A percentile compares a stretch with the other conserved stretches of the same genome.
Evolutionary conservation across 306 rosid genomes (phyloP).

Genomic region (Bauhinia variegata): DNA sequence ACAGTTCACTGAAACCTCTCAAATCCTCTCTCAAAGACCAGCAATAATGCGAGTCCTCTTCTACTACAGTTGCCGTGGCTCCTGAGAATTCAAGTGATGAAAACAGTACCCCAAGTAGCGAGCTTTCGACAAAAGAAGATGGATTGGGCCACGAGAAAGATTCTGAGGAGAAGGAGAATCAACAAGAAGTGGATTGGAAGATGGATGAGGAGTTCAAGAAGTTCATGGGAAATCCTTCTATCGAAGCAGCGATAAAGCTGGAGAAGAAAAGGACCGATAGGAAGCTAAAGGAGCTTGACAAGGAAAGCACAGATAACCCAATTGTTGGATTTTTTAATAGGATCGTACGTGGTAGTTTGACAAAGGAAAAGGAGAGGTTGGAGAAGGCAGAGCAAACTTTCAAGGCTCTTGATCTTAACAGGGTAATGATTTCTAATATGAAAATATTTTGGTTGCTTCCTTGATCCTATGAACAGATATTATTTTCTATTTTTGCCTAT

Average conservation of each 20-base stretch:
- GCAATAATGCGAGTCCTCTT: constrained; percentile 38
- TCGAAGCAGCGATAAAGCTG: constrained; percentile 92
- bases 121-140: constrained; percentile 25
- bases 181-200: constrained; percentile 81
- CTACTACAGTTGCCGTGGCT: constrained; percentile 44
- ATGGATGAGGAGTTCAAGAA: constrained; percentile 82
- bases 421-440: constrained; percentile 41
- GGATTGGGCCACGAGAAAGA: constrained; percentile 14
- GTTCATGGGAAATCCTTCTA: constrained; percentile 83
- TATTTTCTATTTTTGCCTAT: background rate
- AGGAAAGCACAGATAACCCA: constrained; percentile 60
- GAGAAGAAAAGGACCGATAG: constrained; percentile 89
- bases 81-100: constrained; percentile 38
- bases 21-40: constrained; percentile 52
- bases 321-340: constrained; percentile 46
- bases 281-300: constrained; percentile 78
- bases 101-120: constrained; percentile 27
- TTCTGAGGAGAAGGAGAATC: constrained; percentile 46
- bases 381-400: constrained; percentile 74
- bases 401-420: constrained; percentile 80
- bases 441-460: too few species aligned
- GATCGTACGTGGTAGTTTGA: constrained; percentile 52
- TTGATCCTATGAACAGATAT: background rate
- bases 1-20: constrained; percentile 30
- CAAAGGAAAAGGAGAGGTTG: constrained; percentile 63